phyloP scores from a whole-genome alignment of 805 yeast genomes.

The Yarrowia keelungensis region DNA sequence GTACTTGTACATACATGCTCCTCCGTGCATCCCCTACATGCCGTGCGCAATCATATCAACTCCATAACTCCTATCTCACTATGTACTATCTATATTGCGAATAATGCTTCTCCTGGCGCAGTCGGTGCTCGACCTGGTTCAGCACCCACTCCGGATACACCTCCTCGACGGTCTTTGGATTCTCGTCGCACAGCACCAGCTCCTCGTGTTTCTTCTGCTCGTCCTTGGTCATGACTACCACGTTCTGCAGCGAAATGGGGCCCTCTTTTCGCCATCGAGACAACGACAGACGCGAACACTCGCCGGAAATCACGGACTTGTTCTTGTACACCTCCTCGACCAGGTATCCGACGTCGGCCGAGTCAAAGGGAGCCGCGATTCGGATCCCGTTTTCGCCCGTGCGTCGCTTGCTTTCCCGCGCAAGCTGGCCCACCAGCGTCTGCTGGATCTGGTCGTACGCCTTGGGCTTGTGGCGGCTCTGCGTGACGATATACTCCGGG shows the following conservation, averaged over 20 bases:
- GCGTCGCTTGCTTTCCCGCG: constrained; percentile 53
- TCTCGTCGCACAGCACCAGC: constrained; percentile 62
- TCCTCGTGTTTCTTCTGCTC: constrained; percentile 84
- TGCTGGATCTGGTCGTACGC: constrained; percentile 83
- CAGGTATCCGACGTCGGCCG: constrained; percentile 76
- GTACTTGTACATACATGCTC: too few species aligned
- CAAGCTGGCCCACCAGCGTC: constrained; percentile 84
- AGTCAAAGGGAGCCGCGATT: constrained; percentile 62
- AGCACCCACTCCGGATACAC: constrained; percentile 70
- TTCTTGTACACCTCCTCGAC: constrained; percentile 94
- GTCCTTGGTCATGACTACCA: constrained; percentile 86
- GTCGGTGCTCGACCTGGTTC: constrained; percentile 54
- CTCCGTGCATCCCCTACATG: too few species aligned
- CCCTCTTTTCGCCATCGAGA: constrained; percentile 81
- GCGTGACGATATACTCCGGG: constrained; percentile 53
- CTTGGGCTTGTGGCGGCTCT: constrained; percentile 78
- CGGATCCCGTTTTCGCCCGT: constrained; percentile 70
- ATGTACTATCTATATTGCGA: constrained; percentile 14
- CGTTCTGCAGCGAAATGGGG: constrained; percentile 74
- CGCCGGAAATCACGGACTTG: constrained; percentile 85
- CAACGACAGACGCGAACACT: constrained; percentile 76
- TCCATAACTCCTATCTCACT: neutral
- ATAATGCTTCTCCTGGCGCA: constrained; percentile 35
- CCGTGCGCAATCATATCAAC: too few species aligned
- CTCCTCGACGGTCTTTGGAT: constrained; percentile 65